Evolutionary conservation across 441 rosid genomes (phyloP).

Genomic region (Geranium incanum): DNA sequence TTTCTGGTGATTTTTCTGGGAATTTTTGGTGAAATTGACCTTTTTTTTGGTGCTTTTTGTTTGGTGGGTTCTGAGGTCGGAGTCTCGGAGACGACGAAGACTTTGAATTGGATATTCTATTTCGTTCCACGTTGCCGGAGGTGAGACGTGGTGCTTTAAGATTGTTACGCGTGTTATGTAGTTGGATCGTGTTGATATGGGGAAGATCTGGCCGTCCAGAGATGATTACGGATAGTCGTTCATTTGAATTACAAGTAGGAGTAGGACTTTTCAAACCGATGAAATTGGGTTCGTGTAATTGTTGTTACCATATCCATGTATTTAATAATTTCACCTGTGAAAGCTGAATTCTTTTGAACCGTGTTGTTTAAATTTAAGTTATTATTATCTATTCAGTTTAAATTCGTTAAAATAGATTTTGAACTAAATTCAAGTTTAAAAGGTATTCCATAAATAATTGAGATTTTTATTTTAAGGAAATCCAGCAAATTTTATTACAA

Average conservation of each 20-base stretch:
- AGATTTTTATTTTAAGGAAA: too few relatives aligned
- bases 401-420: too few relatives aligned
- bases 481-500: too few relatives aligned
- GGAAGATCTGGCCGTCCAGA: background rate
- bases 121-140: background rate
- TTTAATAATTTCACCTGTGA: too few relatives aligned
- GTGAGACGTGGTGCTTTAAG: background rate
- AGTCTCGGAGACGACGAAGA: slow-evolving; percentile 2
- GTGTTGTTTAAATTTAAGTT: too few relatives aligned
- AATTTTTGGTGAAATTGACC: background rate
- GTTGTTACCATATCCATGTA: too few relatives aligned
- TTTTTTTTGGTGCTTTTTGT: background rate
- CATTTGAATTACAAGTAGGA: background rate
- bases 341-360: too few relatives aligned
- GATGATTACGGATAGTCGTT: background rate
- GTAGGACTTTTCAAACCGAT: background rate
- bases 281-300: too few relatives aligned
- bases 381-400: too few relatives aligned
- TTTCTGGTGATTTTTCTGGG: background rate
- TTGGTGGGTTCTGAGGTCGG: slow-evolving; percentile 1
- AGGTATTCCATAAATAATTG: too few relatives aligned
- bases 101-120: background rate
- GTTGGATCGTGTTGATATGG: background rate
- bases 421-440: too few relatives aligned
- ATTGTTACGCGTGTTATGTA: background rate